Conservation (phyloP, 2,329 filamentous ascomycete species). For the Sarocladiaceae sp. region DNA sequence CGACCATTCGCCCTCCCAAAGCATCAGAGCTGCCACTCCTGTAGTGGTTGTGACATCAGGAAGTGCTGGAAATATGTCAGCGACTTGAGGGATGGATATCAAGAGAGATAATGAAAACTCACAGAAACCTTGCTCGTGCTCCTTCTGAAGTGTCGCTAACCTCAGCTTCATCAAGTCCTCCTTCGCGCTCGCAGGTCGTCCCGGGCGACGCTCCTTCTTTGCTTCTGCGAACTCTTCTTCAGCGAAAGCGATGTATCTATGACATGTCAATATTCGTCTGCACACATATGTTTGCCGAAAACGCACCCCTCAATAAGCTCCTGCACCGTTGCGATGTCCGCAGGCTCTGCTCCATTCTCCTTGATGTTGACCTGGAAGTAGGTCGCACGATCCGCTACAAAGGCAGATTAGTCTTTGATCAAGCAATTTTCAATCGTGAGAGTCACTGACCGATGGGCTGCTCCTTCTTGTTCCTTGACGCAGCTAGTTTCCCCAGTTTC, state of each 20-base stretch:
- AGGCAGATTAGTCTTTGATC: neutral
- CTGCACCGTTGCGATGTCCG: conserved; percentile 55
- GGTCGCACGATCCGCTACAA: conserved; percentile 30
- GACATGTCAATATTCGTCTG: conserved; percentile 20
- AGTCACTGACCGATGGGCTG: conserved; percentile 60
- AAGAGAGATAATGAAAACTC: conserved; percentile 22
- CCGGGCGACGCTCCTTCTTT: conserved; percentile 69
- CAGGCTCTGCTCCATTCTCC: conserved; percentile 40
- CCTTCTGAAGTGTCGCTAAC: conserved; percentile 67
- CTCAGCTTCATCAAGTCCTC: conserved; percentile 75
- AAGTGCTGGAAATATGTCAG: conserved; percentile 43
- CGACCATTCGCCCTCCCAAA: conserved; percentile 83
- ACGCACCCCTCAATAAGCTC: conserved; percentile 57
- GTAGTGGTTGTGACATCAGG: conserved; percentile 70
- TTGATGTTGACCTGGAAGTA: conserved; percentile 68
- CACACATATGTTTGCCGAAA: neutral
- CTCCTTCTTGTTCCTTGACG: conserved; percentile 69
- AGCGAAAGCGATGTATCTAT: conserved; percentile 51
- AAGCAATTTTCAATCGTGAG: neutral
- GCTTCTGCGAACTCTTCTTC: conserved; percentile 65
- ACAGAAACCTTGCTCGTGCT: conserved; percentile 83
- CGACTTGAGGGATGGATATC: no score
- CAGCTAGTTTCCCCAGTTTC: conserved; percentile 68
- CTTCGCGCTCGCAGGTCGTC: conserved; percentile 70
- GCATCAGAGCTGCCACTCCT: conserved; percentile 60